A percentile compares a stretch with the other conserved stretches of the same genome.
Conservation (phyloP, 2,329 filamentous ascomycete genomes). For the Penicillium sp. region DNA sequence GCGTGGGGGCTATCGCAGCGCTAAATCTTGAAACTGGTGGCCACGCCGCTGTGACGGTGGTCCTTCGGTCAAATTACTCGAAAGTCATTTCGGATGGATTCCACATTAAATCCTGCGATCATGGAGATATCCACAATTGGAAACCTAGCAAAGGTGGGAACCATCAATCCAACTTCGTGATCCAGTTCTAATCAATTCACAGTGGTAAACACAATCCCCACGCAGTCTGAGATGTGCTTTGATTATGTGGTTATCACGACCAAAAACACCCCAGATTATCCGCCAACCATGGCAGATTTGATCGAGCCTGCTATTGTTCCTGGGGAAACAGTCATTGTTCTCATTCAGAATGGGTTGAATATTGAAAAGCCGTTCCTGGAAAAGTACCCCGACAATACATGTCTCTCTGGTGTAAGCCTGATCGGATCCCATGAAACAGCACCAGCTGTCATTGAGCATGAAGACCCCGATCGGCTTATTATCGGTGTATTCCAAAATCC, state of each 20-base stretch:
- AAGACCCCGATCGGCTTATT: slow-evolving; percentile 51
- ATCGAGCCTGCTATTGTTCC: slow-evolving; percentile 54
- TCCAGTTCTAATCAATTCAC: too few species aligned
- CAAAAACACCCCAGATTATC: not conserved
- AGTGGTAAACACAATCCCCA: not conserved
- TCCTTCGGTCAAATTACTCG: slow-evolving; percentile 58
- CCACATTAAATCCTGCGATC: slow-evolving; percentile 4
- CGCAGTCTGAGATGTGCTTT: not conserved
- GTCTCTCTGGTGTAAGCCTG: slow-evolving; percentile 55
- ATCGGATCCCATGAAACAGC: slow-evolving; percentile 53
- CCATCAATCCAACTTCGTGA: too few species aligned
- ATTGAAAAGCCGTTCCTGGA: slow-evolving; percentile 57
- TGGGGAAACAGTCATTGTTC: slow-evolving; percentile 53
- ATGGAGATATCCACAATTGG: slow-evolving; percentile 6
- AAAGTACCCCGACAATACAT: slow-evolving; percentile 52
- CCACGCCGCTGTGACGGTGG: slow-evolving; percentile 53
- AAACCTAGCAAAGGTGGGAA: slow-evolving; percentile 27
- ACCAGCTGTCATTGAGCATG: slow-evolving; percentile 53
- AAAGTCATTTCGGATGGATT: not conserved
- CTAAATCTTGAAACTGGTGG: slow-evolving; percentile 56
- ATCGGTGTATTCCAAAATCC: slow-evolving; percentile 51
- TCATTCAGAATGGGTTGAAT: slow-evolving; percentile 63
- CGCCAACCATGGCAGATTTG: slow-evolving; percentile 25
- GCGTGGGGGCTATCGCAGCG: slow-evolving; percentile 59
- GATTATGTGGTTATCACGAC: not conserved